These are phyloP conservation scores for Westerdykella sp. DNA, from an alignment of 2,329 filamentous ascomycete genomes.

Conservation along the genomic window DNA sequence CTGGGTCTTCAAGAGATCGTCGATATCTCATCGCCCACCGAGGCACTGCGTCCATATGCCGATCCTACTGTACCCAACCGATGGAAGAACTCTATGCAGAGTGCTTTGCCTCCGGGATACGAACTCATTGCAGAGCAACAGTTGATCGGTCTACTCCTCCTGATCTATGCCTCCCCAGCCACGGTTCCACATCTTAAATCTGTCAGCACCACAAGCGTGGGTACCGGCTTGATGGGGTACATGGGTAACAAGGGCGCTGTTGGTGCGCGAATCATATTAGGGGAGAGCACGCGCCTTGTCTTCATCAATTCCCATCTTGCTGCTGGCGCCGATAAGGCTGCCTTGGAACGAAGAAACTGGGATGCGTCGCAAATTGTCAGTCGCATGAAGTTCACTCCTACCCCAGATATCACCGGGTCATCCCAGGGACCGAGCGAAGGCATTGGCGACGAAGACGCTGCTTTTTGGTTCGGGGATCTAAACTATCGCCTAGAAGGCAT, in stretches of 20 bases:
- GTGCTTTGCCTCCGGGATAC: conserved; percentile 71
- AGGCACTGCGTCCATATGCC: conserved; percentile 70
- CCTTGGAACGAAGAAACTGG: conserved; percentile 82
- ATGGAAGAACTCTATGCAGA: conserved; percentile 73
- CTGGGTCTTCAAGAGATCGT: conserved; percentile 89
- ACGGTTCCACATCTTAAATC: conserved; percentile 70
- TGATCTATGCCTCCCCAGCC: conserved; percentile 78
- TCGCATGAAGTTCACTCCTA: conserved; percentile 71
- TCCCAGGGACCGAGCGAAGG: conserved; percentile 54
- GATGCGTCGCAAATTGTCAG: conserved; percentile 73
- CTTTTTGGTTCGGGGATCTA: conserved; percentile 93
- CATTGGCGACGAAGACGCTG: conserved; percentile 86
- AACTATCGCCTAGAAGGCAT: conserved; percentile 89
- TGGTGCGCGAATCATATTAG: conserved; percentile 71
- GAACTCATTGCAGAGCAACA: conserved; percentile 73
- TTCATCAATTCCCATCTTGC: conserved; percentile 91
- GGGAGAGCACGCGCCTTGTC: conserved; percentile 80
- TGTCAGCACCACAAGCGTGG: conserved; percentile 75
- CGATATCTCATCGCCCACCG: conserved; percentile 71
- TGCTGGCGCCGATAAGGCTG: conserved; percentile 71
- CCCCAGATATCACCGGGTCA: conserved; percentile 58
- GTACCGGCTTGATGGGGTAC: conserved; percentile 85
- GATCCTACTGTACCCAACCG: conserved; percentile 65
- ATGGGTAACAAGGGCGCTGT: conserved; percentile 96
- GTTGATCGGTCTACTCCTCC: conserved; percentile 73